Evolutionary conservation across 257 asterid genomes (phyloP).

Genomic region (Solanum megistacrolobum): DNA sequence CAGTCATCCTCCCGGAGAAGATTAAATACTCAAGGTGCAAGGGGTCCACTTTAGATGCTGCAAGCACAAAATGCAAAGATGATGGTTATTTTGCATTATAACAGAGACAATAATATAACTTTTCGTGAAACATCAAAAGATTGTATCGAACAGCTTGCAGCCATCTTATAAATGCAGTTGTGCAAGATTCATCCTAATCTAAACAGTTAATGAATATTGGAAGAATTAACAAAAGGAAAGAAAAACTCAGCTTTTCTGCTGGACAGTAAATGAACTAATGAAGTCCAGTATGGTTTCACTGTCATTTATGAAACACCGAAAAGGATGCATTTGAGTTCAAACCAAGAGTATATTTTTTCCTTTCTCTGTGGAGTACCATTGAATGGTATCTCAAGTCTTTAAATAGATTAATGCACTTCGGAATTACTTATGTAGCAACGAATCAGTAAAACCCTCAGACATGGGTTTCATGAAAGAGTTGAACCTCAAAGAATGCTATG

Average conservation of each 20-base stretch:
- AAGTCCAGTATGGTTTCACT: background rate
- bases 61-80: slow-evolving; percentile 6
- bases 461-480: background rate
- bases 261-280: background rate
- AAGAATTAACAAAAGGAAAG: background rate
- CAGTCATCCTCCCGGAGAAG: background rate
- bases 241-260: background rate
- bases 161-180: background rate
- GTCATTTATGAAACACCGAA: background rate
- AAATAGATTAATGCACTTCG: background rate
- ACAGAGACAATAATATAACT: background rate
- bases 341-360: background rate
- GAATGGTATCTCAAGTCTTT: background rate
- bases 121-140: background rate
- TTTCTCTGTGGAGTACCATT: background rate
- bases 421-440: background rate
- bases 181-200: background rate
- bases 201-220: background rate
- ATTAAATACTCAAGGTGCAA: slow-evolving; percentile 76
- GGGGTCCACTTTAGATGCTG: slow-evolving; percentile 88
- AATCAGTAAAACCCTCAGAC: background rate
- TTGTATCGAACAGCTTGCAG: background rate
- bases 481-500: background rate
- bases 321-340: background rate
- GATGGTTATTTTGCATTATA: background rate